Evolutionary conservation across 352 stramenopile species (phyloP), one percentile per base, ranked within the genome.

Genomic region (Globisporangium alternatum): DNA sequence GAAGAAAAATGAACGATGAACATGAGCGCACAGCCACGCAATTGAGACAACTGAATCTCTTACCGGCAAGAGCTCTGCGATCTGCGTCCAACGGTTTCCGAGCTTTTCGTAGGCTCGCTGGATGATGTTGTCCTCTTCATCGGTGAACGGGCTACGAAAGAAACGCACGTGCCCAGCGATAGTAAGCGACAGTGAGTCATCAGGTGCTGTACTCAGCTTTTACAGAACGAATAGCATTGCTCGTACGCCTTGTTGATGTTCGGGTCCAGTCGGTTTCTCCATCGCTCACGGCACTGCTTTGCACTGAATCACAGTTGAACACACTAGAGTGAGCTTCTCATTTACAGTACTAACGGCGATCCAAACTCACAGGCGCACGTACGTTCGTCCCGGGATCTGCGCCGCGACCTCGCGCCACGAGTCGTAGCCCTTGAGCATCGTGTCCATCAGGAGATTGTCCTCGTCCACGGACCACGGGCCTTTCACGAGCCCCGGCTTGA

Each of bases 201-300:
- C 35, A 61, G 19, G 41, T 2, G 15, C 41, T 13, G 10, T 9
- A 45, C 15, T 21, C 52, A 31, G 17, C 5, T 5, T 22, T 5
- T 17, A n/a, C 19, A 43, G n/a, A 3, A 31, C 17, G 9, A 30
- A 58, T n/a, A 58, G 19, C 31, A 15, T 7, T 19, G 5, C 10
- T 61, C 78, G 51, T 70, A 93, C 85, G 79, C 77, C 76, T 92
- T 93, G 71, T 93, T 95, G 67, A 98, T 91, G 57, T 87, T 95
- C 15, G 96, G 96, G 73, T 98, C 94, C 60, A 99, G 73, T 64
- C 98, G 95, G 74, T 99, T 99, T 48, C 97, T 80, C 90, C 96
- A 99, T 39, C 96, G 94, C 68, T 99, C 96, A 25, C 96, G 89
- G 63, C 96, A 99, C 70, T 98, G 96, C 71, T 99, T 99, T 0